Percentiles rank a stretch among this genome's conserved stretches.
phyloP scores from a whole-genome alignment of 169 alveolate species.

The Plasmodium sp. region DNA sequence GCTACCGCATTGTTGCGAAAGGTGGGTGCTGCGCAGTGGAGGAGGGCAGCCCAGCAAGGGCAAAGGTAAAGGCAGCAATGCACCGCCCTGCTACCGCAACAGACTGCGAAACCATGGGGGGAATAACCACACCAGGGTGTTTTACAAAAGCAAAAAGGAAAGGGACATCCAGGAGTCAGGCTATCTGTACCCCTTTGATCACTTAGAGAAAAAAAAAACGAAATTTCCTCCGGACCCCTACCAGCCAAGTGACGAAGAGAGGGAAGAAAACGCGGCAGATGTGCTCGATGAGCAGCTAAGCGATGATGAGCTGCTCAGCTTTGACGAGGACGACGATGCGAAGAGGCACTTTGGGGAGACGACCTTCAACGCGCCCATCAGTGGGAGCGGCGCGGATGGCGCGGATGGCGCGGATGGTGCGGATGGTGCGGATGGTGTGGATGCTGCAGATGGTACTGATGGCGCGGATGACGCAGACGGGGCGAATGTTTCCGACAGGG shows the following conservation, averaged over 20 bases:
- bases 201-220: slow-evolving; percentile 60
- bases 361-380: slow-evolving; percentile 16
- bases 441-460: background rate
- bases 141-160: slow-evolving; percentile 60
- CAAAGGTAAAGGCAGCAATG: background rate
- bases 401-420: background rate
- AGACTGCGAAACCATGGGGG: background rate
- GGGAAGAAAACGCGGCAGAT: background rate
- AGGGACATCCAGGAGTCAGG: slow-evolving; percentile 61
- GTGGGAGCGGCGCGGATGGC: background rate
- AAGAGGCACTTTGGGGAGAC: slow-evolving; percentile 48
- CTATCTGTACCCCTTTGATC: slow-evolving; percentile 67
- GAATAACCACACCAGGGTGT: background rate
- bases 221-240: slow-evolving; percentile 74
- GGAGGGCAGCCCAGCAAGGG: background rate
- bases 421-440: background rate
- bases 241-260: slow-evolving; percentile 38
- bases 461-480: background rate
- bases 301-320: slow-evolving; percentile 31
- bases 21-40: background rate
- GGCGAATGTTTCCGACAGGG: no score
- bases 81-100: background rate
- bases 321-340: slow-evolving; percentile 70
- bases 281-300: background rate
- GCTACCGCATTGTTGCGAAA: background rate